Percentiles rank a stretch among this genome's conserved stretches.
Evolutionary conservation across 306 rosid species (phyloP).

Genomic region (Gillenia trifoliata): DNA sequence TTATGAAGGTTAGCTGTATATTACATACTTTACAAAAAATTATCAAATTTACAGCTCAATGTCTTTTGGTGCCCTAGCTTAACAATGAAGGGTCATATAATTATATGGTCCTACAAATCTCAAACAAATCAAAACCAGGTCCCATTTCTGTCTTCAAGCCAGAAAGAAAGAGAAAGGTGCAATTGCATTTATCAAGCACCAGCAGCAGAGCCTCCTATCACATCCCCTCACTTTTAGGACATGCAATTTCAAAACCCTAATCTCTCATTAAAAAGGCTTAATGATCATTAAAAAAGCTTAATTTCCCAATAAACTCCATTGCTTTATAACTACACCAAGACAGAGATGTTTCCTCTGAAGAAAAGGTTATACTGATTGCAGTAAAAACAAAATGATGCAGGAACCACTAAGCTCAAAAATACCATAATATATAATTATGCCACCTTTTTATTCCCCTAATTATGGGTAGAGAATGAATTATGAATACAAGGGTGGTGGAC

Average conservation of each 20-base stretch:
- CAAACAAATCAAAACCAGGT: background rate
- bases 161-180: background rate
- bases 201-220: background rate
- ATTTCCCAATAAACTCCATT: background rate
- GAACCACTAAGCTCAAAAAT: background rate
- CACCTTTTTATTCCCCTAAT: background rate
- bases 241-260: background rate
- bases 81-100: background rate
- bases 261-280: background rate
- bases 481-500: background rate
- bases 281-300: background rate
- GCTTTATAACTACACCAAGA: background rate
- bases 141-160: background rate
- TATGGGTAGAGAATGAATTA: background rate
- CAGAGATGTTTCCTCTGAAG: background rate
- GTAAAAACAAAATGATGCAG: constrained; percentile 2
- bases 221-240: constrained; percentile 1
- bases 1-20: background rate
- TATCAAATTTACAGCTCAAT: background rate
- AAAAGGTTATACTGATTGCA: background rate
- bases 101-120: background rate
- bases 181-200: background rate
- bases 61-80: background rate
- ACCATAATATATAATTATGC: background rate
- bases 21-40: background rate